Conservation (phyloP, 495 filamentous ascomycete species). For the Neohortaea acidophila region DNA sequence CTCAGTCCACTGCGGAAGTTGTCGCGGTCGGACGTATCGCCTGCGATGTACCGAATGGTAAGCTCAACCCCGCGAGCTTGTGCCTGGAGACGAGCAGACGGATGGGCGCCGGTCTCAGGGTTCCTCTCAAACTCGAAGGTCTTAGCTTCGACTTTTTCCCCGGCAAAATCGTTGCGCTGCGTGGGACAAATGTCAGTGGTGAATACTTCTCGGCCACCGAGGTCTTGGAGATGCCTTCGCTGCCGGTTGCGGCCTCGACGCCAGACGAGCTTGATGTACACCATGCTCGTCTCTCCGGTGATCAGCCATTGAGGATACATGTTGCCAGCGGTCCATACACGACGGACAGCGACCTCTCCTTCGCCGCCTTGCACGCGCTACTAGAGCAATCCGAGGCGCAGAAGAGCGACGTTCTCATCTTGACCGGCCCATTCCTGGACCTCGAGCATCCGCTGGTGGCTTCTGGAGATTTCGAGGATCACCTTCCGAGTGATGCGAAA, state of each 20-base stretch:
- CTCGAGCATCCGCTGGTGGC: constrained; percentile 79
- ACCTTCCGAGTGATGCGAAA: constrained; percentile 52
- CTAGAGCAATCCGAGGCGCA: constrained; percentile 59
- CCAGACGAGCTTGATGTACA: constrained; percentile 43
- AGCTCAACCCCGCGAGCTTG: constrained; percentile 65
- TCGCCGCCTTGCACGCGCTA: constrained; percentile 68
- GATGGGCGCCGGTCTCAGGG: constrained; percentile 64
- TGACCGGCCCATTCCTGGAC: constrained; percentile 81
- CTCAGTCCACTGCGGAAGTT: constrained; percentile 69
- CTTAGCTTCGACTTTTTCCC: constrained; percentile 75
- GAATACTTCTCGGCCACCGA: constrained; percentile 69
- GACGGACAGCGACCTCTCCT: constrained; percentile 75
- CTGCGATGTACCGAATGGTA: constrained; percentile 69
- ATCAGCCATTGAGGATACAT: constrained; percentile 54
- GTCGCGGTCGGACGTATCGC: constrained; percentile 83
- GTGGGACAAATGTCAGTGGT: constrained; percentile 75
- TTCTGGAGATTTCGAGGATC: constrained; percentile 65
- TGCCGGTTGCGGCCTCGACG: constrained; percentile 52
- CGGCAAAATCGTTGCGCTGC: constrained; percentile 78
- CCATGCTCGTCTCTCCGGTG: constrained; percentile 49
- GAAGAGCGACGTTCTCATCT: constrained; percentile 63
- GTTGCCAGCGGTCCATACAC: constrained; percentile 81
- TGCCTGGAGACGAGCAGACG: constrained; percentile 76
- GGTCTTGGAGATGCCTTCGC: constrained; percentile 54
- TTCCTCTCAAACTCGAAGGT: constrained; percentile 64